phyloP scores from a whole-genome alignment of 192 early-diverging fungal genomes.

The Linnemannia schmuckeri region DNA sequence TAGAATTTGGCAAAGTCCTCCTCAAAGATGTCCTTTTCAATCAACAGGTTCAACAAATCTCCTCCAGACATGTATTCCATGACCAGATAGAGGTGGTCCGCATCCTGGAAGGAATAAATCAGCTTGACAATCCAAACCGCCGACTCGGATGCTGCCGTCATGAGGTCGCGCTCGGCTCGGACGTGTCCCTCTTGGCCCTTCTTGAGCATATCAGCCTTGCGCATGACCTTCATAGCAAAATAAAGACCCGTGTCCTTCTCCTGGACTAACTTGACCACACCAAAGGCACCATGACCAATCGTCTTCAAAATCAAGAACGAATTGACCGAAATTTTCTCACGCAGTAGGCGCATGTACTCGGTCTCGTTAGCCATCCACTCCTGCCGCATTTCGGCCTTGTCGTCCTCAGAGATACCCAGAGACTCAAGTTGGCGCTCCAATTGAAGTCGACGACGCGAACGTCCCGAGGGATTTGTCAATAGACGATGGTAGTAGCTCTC shows the following conservation, averaged over 20 bases:
- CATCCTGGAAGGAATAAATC: constrained; percentile 94
- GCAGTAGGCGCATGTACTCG: constrained; percentile 64
- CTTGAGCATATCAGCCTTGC: constrained; percentile 80
- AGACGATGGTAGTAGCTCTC: constrained; percentile 72
- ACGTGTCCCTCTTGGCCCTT: constrained; percentile 81
- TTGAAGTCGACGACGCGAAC: constrained; percentile 61
- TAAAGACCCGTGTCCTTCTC: constrained; percentile 80
- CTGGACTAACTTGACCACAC: constrained; percentile 81
- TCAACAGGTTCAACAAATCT: constrained; percentile 95
- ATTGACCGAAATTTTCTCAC: constrained; percentile 56
- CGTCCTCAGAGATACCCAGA: constrained; percentile 61
- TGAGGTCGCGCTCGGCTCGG: constrained; percentile 79
- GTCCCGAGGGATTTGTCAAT: constrained; percentile 61
- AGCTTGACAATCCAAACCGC: constrained; percentile 91
- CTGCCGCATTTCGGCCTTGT: constrained; percentile 64
- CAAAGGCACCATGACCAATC: constrained; percentile 85
- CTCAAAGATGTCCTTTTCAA: constrained; percentile 83
- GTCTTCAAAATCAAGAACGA: constrained; percentile 79
- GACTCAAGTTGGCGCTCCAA: constrained; percentile 66
- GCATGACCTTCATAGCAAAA: constrained; percentile 87
- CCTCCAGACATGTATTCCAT: constrained; percentile 99
- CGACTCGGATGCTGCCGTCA: constrained; percentile 68
- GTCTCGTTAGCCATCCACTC: constrained; percentile 66
- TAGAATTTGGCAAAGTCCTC: constrained; percentile 89
- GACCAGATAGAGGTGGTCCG: constrained; percentile 89